A percentile compares a stretch with the other conserved stretches of the same genome.
Conservation (phyloP, 1,284 basidiomycete species). For the Irpex sp. region DNA sequence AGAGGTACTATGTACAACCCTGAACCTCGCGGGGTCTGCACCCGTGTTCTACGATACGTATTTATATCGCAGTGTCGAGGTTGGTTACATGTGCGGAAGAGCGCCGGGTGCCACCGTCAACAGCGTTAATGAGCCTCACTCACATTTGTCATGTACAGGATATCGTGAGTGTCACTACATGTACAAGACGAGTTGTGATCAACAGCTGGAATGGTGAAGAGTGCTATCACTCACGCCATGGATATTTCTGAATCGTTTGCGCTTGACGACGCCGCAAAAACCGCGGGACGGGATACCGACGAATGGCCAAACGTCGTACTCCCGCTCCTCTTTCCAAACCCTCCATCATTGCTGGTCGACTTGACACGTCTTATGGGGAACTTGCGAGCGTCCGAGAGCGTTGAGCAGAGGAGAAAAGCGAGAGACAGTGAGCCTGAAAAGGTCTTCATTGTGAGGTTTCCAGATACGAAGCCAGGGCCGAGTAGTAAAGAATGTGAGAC, state of each 20-base stretch:
- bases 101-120: not conserved
- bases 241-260: conserved; percentile 21
- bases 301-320: conserved; percentile 16
- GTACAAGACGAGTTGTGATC: not conserved
- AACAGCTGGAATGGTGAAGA: not conserved
- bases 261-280: conserved; percentile 17
- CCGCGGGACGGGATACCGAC: not conserved
- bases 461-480: conserved; percentile 3
- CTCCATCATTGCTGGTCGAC: conserved; percentile 5
- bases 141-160: conserved; percentile 73
- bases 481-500: conserved; percentile 7
- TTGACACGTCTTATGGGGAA: conserved; percentile 25
- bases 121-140: conserved; percentile 23
- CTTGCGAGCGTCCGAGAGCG: conserved; percentile 23
- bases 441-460: conserved; percentile 21
- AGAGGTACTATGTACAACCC: not conserved
- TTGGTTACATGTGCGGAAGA: not conserved
- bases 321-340: conserved; percentile 19
- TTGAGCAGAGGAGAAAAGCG: conserved; percentile 20
- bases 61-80: not conserved
- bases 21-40: not conserved
- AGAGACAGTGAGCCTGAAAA: conserved; percentile 14
- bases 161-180: conserved; percentile 58
- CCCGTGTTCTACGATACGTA: not conserved
- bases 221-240: conserved; percentile 24